Base-by-base conservation (phyloP, 164 flowering plant species). In the Kalanchoe fedtschenkoi region DNA sequence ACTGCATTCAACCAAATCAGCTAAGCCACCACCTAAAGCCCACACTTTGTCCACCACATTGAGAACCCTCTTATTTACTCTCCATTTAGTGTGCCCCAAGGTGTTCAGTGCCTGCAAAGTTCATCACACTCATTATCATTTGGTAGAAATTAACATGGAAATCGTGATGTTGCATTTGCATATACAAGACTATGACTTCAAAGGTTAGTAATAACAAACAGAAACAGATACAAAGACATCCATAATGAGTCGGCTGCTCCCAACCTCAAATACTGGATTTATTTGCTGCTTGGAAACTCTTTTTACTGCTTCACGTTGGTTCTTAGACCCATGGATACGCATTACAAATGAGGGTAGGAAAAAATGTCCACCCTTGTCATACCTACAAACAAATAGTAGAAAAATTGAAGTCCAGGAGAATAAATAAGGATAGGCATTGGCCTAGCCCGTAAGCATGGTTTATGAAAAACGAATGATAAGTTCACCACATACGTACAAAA, bases 311-410 rank as follows among this genome's bases (percentile, higher is more conserved):
- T 81, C 81, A 14, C 89, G 83, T 65, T 84, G 89, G 35, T 79
- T 83, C 58, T 67, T 83, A 69, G 83, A 64, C 63, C 92, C 92
- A 73, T 82, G 92, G 15, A 74, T 86, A 66, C 89, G 89, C 92
- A 86, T 86, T 53, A 84, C 69, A 73, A 75, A 78, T 43, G 89
- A 84, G 16, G 89, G 89, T 66, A 86, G 75, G 71, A 78, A 82
- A 56, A 86, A 66, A 64, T 86, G 69, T 32, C 77, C 92, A 54
- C 92, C 92, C 74, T 75, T 82, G 69, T 86, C 84, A 73, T 84
- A 81, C 62, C 92, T 86, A 64, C 61, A 69, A 60, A n/a, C n/a
- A n/a, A 66, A 66, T 51, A 13, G 62, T 43, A 61, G 53, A 11
- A 51, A 51, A 51, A 32, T 51, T 51, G 56, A 32, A 29, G 24